Conservation (phyloP, 129 eudicot species). For the Kitagawia praeruptora region DNA sequence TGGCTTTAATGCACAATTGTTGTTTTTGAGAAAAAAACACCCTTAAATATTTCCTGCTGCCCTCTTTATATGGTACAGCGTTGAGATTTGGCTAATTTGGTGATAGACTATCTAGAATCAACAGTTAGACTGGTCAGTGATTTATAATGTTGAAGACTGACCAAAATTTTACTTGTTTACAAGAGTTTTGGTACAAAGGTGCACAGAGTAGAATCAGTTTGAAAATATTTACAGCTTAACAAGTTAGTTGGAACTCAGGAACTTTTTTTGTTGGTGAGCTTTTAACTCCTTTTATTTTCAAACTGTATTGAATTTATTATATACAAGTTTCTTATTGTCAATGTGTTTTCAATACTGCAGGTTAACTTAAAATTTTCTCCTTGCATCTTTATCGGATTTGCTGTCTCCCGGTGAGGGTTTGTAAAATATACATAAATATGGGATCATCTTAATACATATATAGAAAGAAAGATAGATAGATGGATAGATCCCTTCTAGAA, state of each 20-base stretch:
- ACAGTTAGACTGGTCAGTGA: not conserved
- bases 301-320: not conserved
- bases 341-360: conserved; percentile 3
- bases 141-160: conserved; percentile 18
- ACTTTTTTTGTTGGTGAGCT: conserved; percentile 21
- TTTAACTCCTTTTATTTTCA: not conserved
- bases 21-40: not conserved
- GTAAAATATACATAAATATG: conserved; percentile 1
- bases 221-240: not conserved
- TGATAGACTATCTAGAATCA: not conserved
- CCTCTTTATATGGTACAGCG: conserved; percentile 11
- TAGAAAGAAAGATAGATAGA: not conserved
- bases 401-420: not conserved
- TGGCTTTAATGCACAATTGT: not conserved
- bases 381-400: not conserved
- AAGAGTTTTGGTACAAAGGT: conserved; percentile 7
- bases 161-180: conserved; percentile 17
- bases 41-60: not conserved
- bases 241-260: conserved; percentile 3
- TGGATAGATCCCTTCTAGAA: not conserved
- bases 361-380: not conserved
- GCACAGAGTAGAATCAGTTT: conserved; percentile 6
- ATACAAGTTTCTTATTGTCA: not conserved
- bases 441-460: not conserved
- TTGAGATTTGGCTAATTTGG: not conserved